Evolutionary conservation across 768 basidiomycete species (phyloP).

Genomic region (Suillus tomentosus): DNA sequence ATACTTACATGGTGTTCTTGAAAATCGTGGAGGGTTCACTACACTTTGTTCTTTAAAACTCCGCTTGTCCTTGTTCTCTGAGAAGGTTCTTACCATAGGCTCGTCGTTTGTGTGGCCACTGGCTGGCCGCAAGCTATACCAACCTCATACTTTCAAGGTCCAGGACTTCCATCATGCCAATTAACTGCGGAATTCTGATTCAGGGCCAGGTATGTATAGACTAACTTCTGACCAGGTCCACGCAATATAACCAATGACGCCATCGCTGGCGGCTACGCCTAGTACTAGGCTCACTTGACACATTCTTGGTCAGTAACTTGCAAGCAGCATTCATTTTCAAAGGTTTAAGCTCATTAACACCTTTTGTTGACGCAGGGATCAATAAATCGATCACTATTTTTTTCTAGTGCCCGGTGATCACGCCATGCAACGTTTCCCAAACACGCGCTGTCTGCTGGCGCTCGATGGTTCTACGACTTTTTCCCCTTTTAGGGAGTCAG

Average conservation of each 20-base stretch:
- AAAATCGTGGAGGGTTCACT: neutral
- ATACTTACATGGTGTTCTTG: neutral
- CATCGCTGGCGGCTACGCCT: neutral
- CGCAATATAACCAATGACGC: neutral
- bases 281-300: neutral
- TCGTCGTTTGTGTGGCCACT: no score
- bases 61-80: neutral
- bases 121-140: no score
- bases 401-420: neutral
- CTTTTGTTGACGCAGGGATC: neutral
- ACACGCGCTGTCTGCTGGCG: neutral
- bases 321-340: neutral
- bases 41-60: neutral
- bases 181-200: no score
- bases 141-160: neutral
- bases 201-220: no score
- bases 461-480: neutral
- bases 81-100: no score
- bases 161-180: no score
- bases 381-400: neutral
- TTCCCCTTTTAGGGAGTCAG: neutral
- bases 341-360: neutral
- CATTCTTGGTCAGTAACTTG: neutral
- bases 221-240: neutral
- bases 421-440: no score